Percentiles rank a stretch among this genome's conserved stretches.
phyloP scores from a whole-genome alignment of 495 filamentous ascomycete species.

The Lepidopterella palustris region DNA sequence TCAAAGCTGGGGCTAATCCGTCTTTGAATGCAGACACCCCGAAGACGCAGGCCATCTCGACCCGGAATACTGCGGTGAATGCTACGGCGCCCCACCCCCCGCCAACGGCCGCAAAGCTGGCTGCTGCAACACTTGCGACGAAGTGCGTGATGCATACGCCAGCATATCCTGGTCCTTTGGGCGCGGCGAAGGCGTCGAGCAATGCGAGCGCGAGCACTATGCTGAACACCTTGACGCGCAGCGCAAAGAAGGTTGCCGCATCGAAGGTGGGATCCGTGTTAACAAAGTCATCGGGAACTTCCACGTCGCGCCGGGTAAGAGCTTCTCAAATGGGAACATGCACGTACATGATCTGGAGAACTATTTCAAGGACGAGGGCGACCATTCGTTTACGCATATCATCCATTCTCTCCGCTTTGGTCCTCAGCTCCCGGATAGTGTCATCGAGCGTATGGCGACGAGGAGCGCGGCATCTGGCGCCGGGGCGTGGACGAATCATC shows the following conservation, averaged over 20 bases:
- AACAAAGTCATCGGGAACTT: conserved; percentile 99
- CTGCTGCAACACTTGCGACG: conserved; percentile 95
- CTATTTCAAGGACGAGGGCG: conserved; percentile 64
- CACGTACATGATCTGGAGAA: conserved; percentile 96
- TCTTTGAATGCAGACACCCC: conserved; percentile 52
- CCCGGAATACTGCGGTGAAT: conserved; percentile 87
- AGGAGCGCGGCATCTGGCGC: conserved; percentile 43
- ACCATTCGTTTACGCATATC: conserved; percentile 82
- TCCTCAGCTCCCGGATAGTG: conserved; percentile 73
- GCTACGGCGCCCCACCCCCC: conserved; percentile 77
- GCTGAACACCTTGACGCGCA: conserved; percentile 77
- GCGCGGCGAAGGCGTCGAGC: conserved; percentile 83
- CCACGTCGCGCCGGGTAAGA: conserved; percentile 92
- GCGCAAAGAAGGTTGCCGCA: conserved; percentile 84
- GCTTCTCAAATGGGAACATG: conserved; percentile 89
- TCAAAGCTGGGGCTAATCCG: too few relatives aligned
- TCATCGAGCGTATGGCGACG: conserved; percentile 54
- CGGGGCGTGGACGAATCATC: conserved; percentile 70
- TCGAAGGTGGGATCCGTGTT: conserved; percentile 86
- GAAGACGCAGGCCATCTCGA: conserved; percentile 68
- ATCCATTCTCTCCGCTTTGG: conserved; percentile 92
- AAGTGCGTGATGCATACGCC: conserved; percentile 92
- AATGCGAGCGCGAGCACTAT: conserved; percentile 94
- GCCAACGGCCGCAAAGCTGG: conserved; percentile 61
- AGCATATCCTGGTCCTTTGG: conserved; percentile 86